These are phyloP conservation scores for Pouteria glomerata DNA, from an alignment of 148 eudicot genomes.

Conservation along the genomic window DNA sequence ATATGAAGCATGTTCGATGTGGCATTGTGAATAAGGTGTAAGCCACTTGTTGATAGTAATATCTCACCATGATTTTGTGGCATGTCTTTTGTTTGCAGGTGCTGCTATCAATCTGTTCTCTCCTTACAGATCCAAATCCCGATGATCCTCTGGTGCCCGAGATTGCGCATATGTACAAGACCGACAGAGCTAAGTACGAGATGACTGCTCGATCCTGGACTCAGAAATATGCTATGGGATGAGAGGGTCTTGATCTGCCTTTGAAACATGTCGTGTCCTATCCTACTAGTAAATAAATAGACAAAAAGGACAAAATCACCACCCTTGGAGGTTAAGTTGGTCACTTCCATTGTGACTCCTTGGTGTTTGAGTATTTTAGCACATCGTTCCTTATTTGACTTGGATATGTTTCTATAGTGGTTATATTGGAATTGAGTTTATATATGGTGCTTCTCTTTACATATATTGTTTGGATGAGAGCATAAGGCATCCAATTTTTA, in stretches of 20 bases:
- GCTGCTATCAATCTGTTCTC: slow-evolving; percentile 40
- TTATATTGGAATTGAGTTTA: neutral
- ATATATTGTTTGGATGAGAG: neutral
- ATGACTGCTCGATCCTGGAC: slow-evolving; percentile 52
- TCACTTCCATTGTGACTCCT: neutral
- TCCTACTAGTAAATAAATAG: slow-evolving; percentile 14
- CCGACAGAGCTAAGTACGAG: slow-evolving; percentile 42
- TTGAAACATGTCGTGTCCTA: neutral
- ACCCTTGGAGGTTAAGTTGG: neutral
- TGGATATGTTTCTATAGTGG: neutral
- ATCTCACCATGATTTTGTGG: neutral
- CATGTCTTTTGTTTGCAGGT: slow-evolving; percentile 21
- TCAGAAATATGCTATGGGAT: slow-evolving; percentile 44
- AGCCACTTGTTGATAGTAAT: neutral
- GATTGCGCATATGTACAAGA: slow-evolving; percentile 50
- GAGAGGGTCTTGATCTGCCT: neutral
- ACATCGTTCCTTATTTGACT: neutral
- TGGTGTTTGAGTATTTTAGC: slow-evolving; percentile 8
- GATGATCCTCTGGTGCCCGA: slow-evolving; percentile 51
- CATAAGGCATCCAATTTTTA: too few species aligned
- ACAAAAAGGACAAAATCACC: neutral
- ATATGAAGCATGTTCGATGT: neutral
- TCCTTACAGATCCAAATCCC: slow-evolving; percentile 46
- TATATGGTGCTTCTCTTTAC: neutral
- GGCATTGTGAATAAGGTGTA: neutral